Evolutionary conservation across 164 flowering plant genomes (phyloP).

Genomic region (Chimonanthus salicifolius): DNA sequence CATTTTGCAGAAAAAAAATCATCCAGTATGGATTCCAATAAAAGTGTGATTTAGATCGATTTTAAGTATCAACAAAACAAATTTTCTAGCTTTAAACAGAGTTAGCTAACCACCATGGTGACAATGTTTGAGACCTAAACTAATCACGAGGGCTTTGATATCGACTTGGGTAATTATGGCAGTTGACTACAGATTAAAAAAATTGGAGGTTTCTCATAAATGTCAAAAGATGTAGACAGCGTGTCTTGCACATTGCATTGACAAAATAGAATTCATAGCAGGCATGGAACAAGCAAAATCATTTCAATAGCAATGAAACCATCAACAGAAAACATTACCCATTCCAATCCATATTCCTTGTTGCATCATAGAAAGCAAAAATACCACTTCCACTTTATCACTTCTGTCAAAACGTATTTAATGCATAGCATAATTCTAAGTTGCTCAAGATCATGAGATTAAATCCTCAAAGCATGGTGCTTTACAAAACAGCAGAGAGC

Average conservation of each 20-base stretch:
- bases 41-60: no score
- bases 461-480: neutral
- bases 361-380: neutral
- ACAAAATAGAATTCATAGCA: neutral
- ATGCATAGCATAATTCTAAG: neutral
- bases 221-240: neutral
- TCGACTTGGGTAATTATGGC: no score
- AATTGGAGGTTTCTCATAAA: neutral
- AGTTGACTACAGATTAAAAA: neutral
- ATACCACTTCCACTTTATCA: neutral
- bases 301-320: neutral
- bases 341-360: neutral
- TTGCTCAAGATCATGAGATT: neutral
- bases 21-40: no score
- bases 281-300: neutral
- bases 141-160: no score
- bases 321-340: neutral
- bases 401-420: neutral
- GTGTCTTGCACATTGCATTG: no score
- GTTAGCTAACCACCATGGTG: no score
- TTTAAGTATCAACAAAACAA: no score
- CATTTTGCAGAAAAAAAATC: no score
- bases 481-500: neutral
- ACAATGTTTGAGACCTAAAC: no score
- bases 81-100: no score